Conservation (phyloP, 495 filamentous ascomycete genomes). For the Gamarada debralockiae region DNA sequence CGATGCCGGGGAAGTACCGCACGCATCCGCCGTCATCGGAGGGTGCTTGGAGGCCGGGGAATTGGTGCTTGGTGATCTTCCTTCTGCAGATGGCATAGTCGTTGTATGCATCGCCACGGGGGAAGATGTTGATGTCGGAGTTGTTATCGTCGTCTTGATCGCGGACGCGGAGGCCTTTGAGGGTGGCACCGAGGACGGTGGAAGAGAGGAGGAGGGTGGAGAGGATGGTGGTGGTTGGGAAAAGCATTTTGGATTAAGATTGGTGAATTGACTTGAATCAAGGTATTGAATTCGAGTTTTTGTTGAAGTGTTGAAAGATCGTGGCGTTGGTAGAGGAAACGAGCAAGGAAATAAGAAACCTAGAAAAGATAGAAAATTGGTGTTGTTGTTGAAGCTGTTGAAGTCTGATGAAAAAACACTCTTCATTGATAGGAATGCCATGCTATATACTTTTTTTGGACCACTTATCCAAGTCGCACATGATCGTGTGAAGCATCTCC, state of each 20-base stretch:
- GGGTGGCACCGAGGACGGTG: background rate
- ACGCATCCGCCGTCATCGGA: constrained; percentile 9
- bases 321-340: no score
- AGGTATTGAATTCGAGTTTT: no score
- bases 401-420: no score
- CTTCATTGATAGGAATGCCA: no score
- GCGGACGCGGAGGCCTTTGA: background rate
- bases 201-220: background rate
- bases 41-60: constrained; percentile 11
- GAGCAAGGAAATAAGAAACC: no score
- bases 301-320: no score
- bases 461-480: no score
- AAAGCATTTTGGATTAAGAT: constrained; percentile 14
- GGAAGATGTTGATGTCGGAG: constrained; percentile 9
- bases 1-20: constrained; percentile 12
- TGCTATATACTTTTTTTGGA: no score
- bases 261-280: no score
- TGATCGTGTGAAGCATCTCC: no score
- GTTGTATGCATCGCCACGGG: constrained; percentile 2
- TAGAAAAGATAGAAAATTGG: no score
- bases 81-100: constrained; percentile 11
- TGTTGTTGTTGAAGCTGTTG: no score
- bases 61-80: constrained; percentile 6
- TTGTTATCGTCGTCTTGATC: constrained; percentile 1
- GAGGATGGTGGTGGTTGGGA: constrained; percentile 8